Conservation (phyloP, 2,329 filamentous ascomycete genomes). For the Penicillium sp. region DNA sequence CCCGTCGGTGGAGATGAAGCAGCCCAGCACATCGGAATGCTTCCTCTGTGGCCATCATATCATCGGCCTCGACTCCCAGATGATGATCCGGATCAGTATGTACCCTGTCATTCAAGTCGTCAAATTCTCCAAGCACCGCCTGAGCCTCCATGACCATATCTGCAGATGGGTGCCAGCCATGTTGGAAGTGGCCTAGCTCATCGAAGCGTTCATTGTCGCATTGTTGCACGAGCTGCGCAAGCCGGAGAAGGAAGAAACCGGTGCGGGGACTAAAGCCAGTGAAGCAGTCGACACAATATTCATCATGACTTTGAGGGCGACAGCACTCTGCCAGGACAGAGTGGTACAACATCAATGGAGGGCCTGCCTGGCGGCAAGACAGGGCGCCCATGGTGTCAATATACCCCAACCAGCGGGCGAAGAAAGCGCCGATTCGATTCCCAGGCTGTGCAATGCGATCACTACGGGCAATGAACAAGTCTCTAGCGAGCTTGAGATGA, state of each 20-base stretch:
- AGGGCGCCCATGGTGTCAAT: constrained; percentile 77
- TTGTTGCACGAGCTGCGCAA: constrained; percentile 69
- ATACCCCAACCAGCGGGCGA: constrained; percentile 82
- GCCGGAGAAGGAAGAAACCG: constrained; percentile 68
- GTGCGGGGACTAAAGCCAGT: constrained; percentile 76
- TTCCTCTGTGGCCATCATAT: constrained; percentile 69
- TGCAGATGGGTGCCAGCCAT: constrained; percentile 61
- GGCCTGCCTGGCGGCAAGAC: constrained; percentile 59
- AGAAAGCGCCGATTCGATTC: constrained; percentile 68
- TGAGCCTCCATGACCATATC: constrained; percentile 60
- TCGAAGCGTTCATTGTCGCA: constrained; percentile 69
- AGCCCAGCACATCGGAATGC: constrained; percentile 79
- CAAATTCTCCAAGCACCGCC: constrained; percentile 62
- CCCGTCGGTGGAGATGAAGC: constrained; percentile 73
- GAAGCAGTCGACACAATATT: constrained; percentile 75
- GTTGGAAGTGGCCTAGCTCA: constrained; percentile 51
- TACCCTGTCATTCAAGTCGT: constrained; percentile 53
- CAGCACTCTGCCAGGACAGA: constrained; percentile 49
- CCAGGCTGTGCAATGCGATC: constrained; percentile 56
- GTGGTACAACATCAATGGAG: constrained; percentile 57
- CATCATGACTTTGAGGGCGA: constrained; percentile 59
- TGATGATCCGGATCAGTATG: constrained; percentile 46
- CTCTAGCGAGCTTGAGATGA: constrained; percentile 73
- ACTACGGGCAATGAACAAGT: constrained; percentile 70
- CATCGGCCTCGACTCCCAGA: constrained; percentile 41